These are phyloP conservation scores for Neofusicoccum kwambonambiense DNA, from an alignment of 2,329 filamentous ascomycete species.

Conservation along the genomic window DNA sequence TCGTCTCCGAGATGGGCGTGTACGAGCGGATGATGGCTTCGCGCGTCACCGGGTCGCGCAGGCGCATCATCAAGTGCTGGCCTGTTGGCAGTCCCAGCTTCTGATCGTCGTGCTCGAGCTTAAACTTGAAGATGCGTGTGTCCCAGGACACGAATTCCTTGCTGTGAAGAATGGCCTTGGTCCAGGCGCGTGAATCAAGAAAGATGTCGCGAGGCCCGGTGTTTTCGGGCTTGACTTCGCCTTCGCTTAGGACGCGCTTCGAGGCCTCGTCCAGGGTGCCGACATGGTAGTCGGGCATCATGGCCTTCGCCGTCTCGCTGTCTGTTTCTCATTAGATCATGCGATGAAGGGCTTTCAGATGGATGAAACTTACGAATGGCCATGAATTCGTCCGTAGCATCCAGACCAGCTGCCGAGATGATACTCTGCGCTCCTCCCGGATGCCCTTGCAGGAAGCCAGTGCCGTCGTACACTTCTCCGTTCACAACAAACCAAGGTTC, in stretches of 20 bases:
- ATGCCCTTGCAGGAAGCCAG: constrained; percentile 74
- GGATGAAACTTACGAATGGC: constrained; percentile 71
- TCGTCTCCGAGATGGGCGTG: constrained; percentile 72
- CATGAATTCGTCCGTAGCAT: constrained; percentile 85
- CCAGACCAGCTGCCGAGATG: constrained; percentile 74
- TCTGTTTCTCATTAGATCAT: constrained; percentile 54
- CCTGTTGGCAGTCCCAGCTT: constrained; percentile 75
- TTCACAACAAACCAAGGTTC: constrained; percentile 86
- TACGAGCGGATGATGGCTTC: constrained; percentile 82
- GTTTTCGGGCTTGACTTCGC: constrained; percentile 40
- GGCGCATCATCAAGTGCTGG: constrained; percentile 81
- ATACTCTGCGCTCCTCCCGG: constrained; percentile 87
- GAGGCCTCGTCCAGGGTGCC: constrained; percentile 68
- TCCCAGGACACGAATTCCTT: constrained; percentile 74
- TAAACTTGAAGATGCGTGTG: constrained; percentile 78
- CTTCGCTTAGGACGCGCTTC: constrained; percentile 52
- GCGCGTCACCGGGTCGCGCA: constrained; percentile 67
- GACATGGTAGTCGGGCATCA: constrained; percentile 85
- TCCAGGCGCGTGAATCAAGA: constrained; percentile 71
- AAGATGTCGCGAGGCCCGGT: constrained; percentile 59
- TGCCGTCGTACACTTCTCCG: constrained; percentile 86
- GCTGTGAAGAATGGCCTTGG: constrained; percentile 65
- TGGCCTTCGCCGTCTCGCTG: constrained; percentile 85
- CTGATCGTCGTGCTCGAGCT: constrained; percentile 70
- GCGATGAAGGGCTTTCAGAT: background rate